These are phyloP conservation scores for Thermoascus crustaceus DNA, from an alignment of 2,329 filamentous ascomycete species.

Conservation along the genomic window DNA sequence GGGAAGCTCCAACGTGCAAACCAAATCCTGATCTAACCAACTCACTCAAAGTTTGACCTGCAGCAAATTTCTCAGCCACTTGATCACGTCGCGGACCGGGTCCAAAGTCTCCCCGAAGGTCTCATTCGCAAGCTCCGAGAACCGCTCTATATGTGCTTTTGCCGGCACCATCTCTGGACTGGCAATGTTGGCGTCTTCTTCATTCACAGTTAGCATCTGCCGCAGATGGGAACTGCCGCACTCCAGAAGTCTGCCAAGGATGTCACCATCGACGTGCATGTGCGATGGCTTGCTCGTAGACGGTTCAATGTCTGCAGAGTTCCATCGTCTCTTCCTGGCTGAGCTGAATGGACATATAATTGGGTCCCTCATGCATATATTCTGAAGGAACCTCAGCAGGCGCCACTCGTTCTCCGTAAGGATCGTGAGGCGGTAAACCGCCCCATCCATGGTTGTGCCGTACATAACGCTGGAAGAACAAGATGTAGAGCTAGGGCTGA, in stretches of 20 bases:
- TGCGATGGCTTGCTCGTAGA: conserved; percentile 34
- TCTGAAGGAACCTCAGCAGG: conserved; percentile 65
- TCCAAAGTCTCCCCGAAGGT: conserved; percentile 34
- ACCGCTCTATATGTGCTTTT: conserved; percentile 29
- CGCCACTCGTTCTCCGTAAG: conserved; percentile 56
- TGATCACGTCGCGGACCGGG: conserved; percentile 21
- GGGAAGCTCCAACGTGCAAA: no score
- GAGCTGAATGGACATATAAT: conserved; percentile 44
- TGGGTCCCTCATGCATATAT: conserved; percentile 48
- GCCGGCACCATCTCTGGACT: conserved; percentile 1
- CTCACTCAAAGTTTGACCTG: conserved; percentile 13
- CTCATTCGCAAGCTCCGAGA: conserved; percentile 43
- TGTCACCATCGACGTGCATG: conserved; percentile 62
- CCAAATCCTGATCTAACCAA: neutral
- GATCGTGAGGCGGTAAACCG: conserved; percentile 60
- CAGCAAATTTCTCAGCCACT: conserved; percentile 28
- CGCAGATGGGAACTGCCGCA: conserved; percentile 27
- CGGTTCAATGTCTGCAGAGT: conserved; percentile 31
- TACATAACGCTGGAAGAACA: conserved; percentile 42
- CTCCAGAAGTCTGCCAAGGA: conserved; percentile 50
- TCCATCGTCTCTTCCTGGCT: conserved; percentile 20
- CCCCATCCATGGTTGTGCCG: conserved; percentile 62
- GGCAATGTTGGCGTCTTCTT: conserved; percentile 6
- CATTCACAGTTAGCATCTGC: conserved; percentile 20
- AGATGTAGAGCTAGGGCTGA: conserved; percentile 14